Evolutionary conservation across 306 rosid species (phyloP).

Genomic region (Dalbergia cultrata): DNA sequence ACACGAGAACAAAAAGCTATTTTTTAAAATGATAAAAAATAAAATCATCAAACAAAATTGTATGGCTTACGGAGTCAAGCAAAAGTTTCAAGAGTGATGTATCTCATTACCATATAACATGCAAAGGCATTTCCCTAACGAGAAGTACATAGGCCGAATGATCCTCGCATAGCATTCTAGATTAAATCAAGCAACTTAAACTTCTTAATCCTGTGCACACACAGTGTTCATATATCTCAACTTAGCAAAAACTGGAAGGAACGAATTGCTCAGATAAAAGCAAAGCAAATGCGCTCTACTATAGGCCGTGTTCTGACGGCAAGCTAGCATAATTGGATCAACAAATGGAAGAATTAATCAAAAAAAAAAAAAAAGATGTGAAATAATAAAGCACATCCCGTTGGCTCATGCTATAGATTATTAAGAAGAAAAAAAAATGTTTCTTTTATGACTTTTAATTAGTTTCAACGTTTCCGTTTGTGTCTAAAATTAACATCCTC

Average conservation of each 20-base stretch:
- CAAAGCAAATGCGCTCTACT: background rate
- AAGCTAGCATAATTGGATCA: background rate
- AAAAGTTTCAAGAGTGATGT: too few relatives aligned
- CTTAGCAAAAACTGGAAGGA: background rate
- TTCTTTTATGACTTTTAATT: slow-evolving; percentile 35
- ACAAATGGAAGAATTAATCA: slow-evolving; percentile 3
- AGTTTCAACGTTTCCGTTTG: slow-evolving; percentile 13
- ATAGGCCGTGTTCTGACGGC: background rate
- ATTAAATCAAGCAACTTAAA: background rate
- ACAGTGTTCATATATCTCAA: background rate
- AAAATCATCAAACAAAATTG: too few relatives aligned
- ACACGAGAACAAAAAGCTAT: too few relatives aligned
- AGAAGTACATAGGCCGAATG: background rate
- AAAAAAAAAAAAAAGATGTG: background rate
- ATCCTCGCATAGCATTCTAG: background rate
- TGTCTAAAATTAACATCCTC: slow-evolving; percentile 44
- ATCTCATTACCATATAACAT: background rate
- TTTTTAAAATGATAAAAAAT: too few relatives aligned
- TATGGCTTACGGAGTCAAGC: too few relatives aligned
- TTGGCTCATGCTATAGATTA: slow-evolving; percentile 17
- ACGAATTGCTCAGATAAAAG: slow-evolving; percentile 9
- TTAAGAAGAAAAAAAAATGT: background rate
- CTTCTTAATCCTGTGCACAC: background rate
- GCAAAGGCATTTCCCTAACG: background rate
- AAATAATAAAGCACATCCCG: background rate